Conservation (phyloP, 352 stramenopile genomes). For the Thraustochytrium sp. region DNA sequence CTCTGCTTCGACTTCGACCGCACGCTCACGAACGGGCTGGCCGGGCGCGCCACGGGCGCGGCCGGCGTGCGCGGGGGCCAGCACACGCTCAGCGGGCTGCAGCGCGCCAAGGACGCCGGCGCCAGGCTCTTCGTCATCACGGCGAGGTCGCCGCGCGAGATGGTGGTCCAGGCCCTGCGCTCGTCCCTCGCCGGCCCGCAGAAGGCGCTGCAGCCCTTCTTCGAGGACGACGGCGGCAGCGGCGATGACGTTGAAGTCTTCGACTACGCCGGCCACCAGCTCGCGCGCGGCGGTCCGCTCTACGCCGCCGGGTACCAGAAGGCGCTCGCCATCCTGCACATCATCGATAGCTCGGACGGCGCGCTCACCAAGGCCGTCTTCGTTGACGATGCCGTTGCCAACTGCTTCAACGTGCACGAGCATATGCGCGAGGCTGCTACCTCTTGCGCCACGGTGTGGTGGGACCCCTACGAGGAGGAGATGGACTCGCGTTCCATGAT, state of each 20-base stretch:
- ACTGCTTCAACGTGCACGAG: conserved; percentile 1
- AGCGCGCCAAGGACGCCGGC: neutral
- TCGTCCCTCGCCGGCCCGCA: neutral
- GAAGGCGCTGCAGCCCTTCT: neutral
- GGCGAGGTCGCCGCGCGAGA: neutral
- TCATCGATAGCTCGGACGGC: neutral
- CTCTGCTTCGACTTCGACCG: conserved; percentile 20
- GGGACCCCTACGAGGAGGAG: neutral
- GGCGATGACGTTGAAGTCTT: neutral
- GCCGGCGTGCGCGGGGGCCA: neutral
- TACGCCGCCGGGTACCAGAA: neutral
- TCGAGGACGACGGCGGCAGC: neutral
- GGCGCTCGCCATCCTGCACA: neutral
- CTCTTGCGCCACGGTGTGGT: neutral
- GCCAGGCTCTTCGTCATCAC: neutral
- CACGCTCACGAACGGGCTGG: neutral
- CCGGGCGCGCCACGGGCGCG: neutral
- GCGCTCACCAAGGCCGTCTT: neutral
- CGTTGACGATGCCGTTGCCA: neutral
- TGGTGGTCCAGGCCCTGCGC: neutral
- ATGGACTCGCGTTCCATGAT: conserved; percentile 2
- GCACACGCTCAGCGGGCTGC: neutral
- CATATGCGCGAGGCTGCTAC: neutral
- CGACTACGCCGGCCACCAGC: neutral
- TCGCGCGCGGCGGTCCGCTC: neutral